Evolutionary conservation across 192 early-diverging fungal species (phyloP), one percentile per base, ranked within the genome.

Genomic region (Dispira parvispora): DNA sequence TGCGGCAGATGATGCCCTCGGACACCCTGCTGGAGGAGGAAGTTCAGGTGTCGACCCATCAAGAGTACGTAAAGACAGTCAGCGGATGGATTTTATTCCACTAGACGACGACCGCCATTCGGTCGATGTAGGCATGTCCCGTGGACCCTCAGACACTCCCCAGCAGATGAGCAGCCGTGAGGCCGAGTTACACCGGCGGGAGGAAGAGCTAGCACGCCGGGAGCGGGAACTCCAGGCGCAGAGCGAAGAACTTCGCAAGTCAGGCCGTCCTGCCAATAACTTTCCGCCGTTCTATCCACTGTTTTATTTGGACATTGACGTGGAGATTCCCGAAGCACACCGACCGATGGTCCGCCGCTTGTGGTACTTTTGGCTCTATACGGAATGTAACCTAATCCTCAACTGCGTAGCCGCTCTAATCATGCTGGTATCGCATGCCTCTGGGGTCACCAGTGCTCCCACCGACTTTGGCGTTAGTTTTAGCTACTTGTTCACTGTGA

Each of bases 271-370:
- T n/a, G 76, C 84, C 43, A 88, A 89, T 71, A 86, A 84, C 62
- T 89, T 89, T 63, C 89, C 88, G 5, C 86, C 87, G 50, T 85
- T 86, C 63, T 91, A 86, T 54, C 88, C 89, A 12, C 65, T 89
- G 63, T 81, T 93, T 65, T 88, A 89, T 70, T 82, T 88, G 61
- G 78, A 86, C 62, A 92, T 92, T 65, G 75, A 78, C 20, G 71
- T 64, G 11, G 86, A 88, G 69, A 84, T 89, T 54, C 86, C 88
- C 43, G 70, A 73, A 16, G 70, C 79, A 46, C 76, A 83, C 64
- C 80, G 81, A 65, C 64, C 65, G n/a, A 81, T 76, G 0, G 80
- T 88, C 54, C 77, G 73, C 63, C 80, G 82, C 64, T 62, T 91
- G 11, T 93, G 84, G 64, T 74, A 80, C 47, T 67, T 80, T 45